Percentiles rank a stretch among this genome's conserved stretches.
Conservation (phyloP, 768 basidiomycete genomes). For the Termitomyces sp. region DNA sequence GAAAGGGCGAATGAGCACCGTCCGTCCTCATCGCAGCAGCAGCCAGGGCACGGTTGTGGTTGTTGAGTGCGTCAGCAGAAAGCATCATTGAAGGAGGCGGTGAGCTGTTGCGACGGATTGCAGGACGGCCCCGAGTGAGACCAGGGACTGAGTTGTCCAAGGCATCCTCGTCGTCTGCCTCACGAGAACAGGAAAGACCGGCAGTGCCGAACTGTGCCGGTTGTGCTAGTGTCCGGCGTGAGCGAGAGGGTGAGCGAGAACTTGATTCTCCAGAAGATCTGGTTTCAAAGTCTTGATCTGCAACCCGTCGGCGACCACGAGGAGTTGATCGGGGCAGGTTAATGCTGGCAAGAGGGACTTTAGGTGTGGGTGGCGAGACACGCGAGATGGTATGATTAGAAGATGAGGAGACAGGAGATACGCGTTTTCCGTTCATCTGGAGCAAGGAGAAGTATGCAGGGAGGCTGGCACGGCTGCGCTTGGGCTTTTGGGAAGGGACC, state of each 20-base stretch:
- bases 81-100: conserved; percentile 51
- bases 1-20: conserved; percentile 22
- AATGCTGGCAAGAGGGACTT: conserved; percentile 35
- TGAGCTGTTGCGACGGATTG: conserved; percentile 55
- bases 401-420: conserved; percentile 46
- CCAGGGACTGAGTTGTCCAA: conserved; percentile 45
- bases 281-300: conserved; percentile 30
- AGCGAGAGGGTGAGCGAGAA: conserved; percentile 42
- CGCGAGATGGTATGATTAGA: conserved; percentile 48
- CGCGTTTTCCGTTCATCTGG: conserved; percentile 41
- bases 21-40: conserved; percentile 22
- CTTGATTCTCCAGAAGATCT: conserved; percentile 31
- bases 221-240: conserved; percentile 22
- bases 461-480: conserved; percentile 69
- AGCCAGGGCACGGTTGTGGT: conserved; percentile 25
- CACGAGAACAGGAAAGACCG: conserved; percentile 17
- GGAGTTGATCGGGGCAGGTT: conserved; percentile 41
- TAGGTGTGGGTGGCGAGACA: conserved; percentile 63
- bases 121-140: conserved; percentile 47
- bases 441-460: conserved; percentile 77
- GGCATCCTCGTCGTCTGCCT: conserved; percentile 39
- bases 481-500: conserved; percentile 41
- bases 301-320: conserved; percentile 50
- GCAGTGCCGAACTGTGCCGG: conserved; percentile 10
- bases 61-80: conserved; percentile 30